Base-by-base conservation (phyloP, 2,329 filamentous ascomycete genomes). In the Neospermospora avenae region DNA sequence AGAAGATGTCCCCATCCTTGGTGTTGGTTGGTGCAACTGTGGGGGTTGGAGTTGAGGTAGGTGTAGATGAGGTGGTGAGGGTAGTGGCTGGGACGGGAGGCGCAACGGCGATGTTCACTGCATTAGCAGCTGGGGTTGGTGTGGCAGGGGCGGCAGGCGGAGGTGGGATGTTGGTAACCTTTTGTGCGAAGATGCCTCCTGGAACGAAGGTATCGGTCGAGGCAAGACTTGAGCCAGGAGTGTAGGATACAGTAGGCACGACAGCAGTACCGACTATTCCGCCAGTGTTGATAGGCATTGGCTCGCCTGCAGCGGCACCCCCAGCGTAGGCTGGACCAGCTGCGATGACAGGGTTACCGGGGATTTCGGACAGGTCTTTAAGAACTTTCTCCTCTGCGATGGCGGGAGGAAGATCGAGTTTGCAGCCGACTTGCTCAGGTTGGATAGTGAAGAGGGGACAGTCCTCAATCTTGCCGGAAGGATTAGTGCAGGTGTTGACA, bases 391-490 rank as follows among this genome's bases (percentile, higher is more conserved):
- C 91, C 8, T 77, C 64, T 0, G 73, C 70, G 20, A 95, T 73
- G 0, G 70, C 66, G 0, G 74, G 63, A 3, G 89, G 88, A 0
- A 86, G 63, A 73, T 71, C 90, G 70, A 93, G 81, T 54, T 79
- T 77, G 78, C 92, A 96, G 60, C 82, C 68, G 1, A 72, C 77
- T 0, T 75, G 73, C 25, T 85, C 79, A 55, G 74, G 75, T 72
- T 93, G 85, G 58, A 96, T 78, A 55, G 80, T 77, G 76, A 97
- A 96, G 31, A 95, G 67, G 0, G 83, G 76, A 76, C 93, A 97
- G 73, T 93, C 91, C 45, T 80, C 69, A 48, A 96, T 84, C 44
- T 78, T 70, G 35, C 93, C 93, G 10, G 84, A 86, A 0, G 70
- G 71, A 74, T 85, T 89, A 55, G 87, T 93, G 81, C 93, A 96